Evolutionary conservation across 352 stramenopile genomes (phyloP), one percentile per base, ranked within the genome.

Genomic region (Blastocystis sp.): DNA sequence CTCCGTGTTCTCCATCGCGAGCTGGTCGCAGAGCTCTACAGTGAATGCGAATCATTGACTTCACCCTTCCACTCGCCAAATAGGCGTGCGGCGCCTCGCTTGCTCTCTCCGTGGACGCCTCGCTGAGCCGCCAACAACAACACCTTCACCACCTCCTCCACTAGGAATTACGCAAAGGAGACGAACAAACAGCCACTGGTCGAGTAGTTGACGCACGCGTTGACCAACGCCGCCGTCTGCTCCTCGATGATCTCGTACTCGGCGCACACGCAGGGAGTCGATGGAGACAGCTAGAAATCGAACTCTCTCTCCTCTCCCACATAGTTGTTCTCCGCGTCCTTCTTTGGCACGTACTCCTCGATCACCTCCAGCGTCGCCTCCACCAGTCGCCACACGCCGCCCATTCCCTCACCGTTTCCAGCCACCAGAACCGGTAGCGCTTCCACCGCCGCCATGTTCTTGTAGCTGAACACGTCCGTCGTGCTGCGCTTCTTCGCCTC

Each of bases 171-270:
- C 24, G 4, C 59, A 0, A 18, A 0, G 9, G 14, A 9, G n/a
- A 11, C 59, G 8, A 14, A 0, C 32, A 11, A 8, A 71, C 59
- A 44, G 8, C 24, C 24, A 14, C 36, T 29, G 8, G 18, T 7
- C 8, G 59, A 38, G 38, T 71, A 71, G 9, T 24, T 8, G 4
- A 18, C 24, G 1, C 21, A 16, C 16, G 14, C 9, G 8, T 44
- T 14, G 8, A 71, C 7, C 24, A 71, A 44, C 14, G 32, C 29
- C 9, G n/a, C 59, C 8, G 32, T 38, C 32, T 71, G 59, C 38
- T 71, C 59, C 16, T 71, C 59, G 59, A 71, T 71, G 0, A 71
- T 44, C 32, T 71, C 59, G 38, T 71, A 71, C 59, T 71, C 59
- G 9, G 59, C 59, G n/a, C 59, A 71, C 24, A 71, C 59, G 14